Base-by-base conservation (phyloP, 345 rosid genomes). In the Salix koriyanagi region DNA sequence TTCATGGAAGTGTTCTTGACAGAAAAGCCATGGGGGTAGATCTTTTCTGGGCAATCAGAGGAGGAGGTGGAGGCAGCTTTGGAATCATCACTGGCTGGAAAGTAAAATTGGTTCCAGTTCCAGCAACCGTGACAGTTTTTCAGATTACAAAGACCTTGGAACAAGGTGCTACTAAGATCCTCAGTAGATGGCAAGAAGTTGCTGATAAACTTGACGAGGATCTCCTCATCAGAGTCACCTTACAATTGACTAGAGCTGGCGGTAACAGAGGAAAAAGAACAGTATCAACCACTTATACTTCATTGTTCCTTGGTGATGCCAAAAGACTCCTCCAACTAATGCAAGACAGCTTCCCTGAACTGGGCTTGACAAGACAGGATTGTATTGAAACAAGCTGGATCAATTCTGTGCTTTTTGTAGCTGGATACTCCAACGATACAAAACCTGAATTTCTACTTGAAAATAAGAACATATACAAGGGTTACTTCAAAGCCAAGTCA, bases 1-100 rank as follows among this genome's bases (percentile, higher is more conserved):
- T 76, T 0, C 76, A 79, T 26, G 94, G 96, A 32, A 82, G 70
- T 16, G 39, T 90, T 30, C 89, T 91, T 0, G 90, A 91, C 73
- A 62, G 97, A 65, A 71, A 75, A 1, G 48, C 89, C 2, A 50
- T 50, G 56, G 21, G 56, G n/a, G 0, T 6, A 50, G 56, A 50
- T 50, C n/a, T 50, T 50, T 50, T 50, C 2, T 16, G 9, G 56
- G 56, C 2, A 16, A 16, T 50, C 0, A 50, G 56, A 1, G 56
- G 56, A 50, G 56, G 56, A 16, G 56, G 56, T 16, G n/a, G 56
- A 18, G 56, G 56, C 56, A 50, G 56, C 8, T 50, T 16, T 50
- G 56, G 56, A 50, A 50, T 50, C 64, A 46, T 78, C 28, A 14
- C 67, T 26, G n/a, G 60, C 9, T 78, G 76, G 81, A 78, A 78